Evolutionary conservation across 768 basidiomycete genomes (phyloP).

Genomic region (Dacryopinax primogenitus): DNA sequence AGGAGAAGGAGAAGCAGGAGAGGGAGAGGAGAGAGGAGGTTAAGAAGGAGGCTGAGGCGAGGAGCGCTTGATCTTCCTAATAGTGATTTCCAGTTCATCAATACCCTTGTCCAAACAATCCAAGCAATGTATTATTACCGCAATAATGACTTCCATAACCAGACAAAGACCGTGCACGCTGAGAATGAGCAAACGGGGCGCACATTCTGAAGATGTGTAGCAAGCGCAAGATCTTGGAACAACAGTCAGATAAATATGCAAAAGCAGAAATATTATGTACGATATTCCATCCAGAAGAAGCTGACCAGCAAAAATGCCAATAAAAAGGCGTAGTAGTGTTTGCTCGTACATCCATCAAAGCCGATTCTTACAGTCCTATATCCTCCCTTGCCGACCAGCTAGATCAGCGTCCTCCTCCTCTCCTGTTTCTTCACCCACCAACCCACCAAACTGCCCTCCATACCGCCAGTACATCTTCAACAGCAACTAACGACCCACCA

Average conservation of each 20-base stretch:
- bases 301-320: neutral
- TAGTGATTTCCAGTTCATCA: too few species aligned
- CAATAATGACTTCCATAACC: too few species aligned
- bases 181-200: neutral
- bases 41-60: conserved; percentile 19
- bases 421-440: neutral
- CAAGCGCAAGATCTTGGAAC: neutral
- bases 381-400: neutral
- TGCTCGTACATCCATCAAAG: too few species aligned
- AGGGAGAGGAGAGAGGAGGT: conserved; percentile 26
- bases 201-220: neutral
- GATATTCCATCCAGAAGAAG: conserved; percentile 1
- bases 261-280: conserved; percentile 1
- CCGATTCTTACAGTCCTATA: neutral
- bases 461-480: neutral
- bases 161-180: too few species aligned
- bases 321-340: too few species aligned
- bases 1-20: conserved; percentile 21
- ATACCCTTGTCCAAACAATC: neutral
- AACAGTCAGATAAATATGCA: conserved; percentile 3
- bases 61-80: neutral
- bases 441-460: neutral
- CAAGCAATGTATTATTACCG: conserved; percentile 8
- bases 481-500: neutral
- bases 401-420: too few species aligned